Evolutionary conservation across 805 yeast species (phyloP).

Genomic region (Wickerhamomyces sydowiorum): DNA sequence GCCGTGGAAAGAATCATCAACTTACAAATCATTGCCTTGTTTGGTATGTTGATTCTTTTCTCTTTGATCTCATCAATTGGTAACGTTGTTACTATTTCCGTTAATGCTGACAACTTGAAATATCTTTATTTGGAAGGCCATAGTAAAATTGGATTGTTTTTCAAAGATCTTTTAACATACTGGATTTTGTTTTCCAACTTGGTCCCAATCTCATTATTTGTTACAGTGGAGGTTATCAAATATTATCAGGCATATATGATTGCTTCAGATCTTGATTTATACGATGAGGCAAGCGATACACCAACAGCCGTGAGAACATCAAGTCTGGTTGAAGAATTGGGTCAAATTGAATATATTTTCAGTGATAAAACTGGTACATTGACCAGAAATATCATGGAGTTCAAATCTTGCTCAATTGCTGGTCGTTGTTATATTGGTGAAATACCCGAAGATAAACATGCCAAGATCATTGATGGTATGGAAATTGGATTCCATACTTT

Average conservation of each 20-base stretch:
- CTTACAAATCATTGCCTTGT: conserved; percentile 83
- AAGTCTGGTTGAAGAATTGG: conserved; percentile 91
- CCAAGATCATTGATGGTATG: conserved; percentile 68
- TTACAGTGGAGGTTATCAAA: conserved; percentile 92
- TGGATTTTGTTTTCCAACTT: conserved; percentile 95
- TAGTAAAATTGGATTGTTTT: conserved; percentile 65
- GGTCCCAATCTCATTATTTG: conserved; percentile 96
- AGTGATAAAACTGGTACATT: conserved; percentile 97
- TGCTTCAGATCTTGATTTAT: conserved; percentile 91
- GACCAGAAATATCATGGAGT: conserved; percentile 95
- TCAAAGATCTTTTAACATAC: conserved; percentile 82
- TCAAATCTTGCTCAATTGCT: conserved; percentile 87
- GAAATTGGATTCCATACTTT: conserved; percentile 77
- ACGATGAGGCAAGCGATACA: conserved; percentile 79
- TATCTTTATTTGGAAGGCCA: conserved; percentile 69
- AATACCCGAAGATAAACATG: conserved; percentile 86
- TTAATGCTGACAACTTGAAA: conserved; percentile 44
- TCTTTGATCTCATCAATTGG: conserved; percentile 83
- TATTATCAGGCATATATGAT: conserved; percentile 94
- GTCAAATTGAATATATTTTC: conserved; percentile 93
- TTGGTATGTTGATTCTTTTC: conserved; percentile 69
- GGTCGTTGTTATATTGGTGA: conserved; percentile 84
- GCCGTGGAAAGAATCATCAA: conserved; percentile 96
- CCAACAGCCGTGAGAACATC: conserved; percentile 96
- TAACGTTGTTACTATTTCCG: conserved; percentile 66